These are phyloP conservation scores for Xerocomellus intermedius DNA, from an alignment of 768 basidiomycete species.

Conservation along the genomic window DNA sequence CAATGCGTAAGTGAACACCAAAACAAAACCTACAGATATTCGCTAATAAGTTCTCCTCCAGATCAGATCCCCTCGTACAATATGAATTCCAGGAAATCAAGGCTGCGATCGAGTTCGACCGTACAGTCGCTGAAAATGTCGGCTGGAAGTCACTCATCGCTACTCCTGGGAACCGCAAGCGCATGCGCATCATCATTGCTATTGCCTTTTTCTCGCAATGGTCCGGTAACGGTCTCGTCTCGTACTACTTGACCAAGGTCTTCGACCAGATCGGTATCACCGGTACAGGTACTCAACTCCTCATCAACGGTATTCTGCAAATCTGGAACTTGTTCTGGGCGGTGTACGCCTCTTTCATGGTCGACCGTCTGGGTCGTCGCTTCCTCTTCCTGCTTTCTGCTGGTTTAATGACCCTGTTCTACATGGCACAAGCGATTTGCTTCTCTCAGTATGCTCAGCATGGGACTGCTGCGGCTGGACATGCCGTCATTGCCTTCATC, in stretches of 20 bases:
- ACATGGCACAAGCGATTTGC: conserved; percentile 65
- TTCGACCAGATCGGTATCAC: conserved; percentile 68
- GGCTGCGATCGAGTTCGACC: conserved; percentile 70
- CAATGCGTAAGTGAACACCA: conserved; percentile 43
- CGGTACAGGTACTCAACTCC: conserved; percentile 58
- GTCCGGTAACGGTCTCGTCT: conserved; percentile 84
- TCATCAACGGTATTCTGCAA: conserved; percentile 84
- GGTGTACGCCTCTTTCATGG: conserved; percentile 52
- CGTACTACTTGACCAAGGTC: conserved; percentile 77
- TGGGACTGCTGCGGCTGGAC: conserved; percentile 44
- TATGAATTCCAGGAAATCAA: conserved; percentile 83
- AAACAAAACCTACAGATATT: background rate
- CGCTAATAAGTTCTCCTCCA: conserved; percentile 13
- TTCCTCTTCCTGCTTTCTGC: conserved; percentile 63
- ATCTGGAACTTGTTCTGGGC: conserved; percentile 78
- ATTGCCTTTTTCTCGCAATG: conserved; percentile 84
- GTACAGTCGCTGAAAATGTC: conserved; percentile 52
- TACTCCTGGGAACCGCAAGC: conserved; percentile 70
- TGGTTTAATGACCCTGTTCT: conserved; percentile 62
- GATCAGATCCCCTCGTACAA: conserved; percentile 63
- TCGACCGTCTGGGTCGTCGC: conserved; percentile 70
- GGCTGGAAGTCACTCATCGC: conserved; percentile 69
- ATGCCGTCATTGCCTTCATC: conserved; percentile 79
- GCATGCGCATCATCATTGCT: conserved; percentile 73
- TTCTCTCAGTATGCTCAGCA: conserved; percentile 54